phyloP scores from a whole-genome alignment of 768 basidiomycete species.

The Sporobolomyces pararoseus region DNA sequence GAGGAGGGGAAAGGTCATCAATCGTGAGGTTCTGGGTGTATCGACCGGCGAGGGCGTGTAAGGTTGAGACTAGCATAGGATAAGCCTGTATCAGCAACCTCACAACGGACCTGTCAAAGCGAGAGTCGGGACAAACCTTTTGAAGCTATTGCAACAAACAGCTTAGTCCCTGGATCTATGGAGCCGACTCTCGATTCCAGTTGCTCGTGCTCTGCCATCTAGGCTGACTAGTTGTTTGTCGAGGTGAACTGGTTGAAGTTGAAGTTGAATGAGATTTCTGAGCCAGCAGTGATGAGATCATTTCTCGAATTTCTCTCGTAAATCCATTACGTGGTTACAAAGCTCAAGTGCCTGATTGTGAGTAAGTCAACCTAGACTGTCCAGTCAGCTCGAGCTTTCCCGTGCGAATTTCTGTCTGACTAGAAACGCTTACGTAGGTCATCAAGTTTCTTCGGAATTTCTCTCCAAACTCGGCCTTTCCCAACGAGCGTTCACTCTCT shows the following conservation, averaged over 20 bases:
- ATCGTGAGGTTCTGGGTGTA: conserved; percentile 28
- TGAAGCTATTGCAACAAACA: conserved; percentile 21
- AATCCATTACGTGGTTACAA: too few species aligned
- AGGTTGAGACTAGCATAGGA: conserved; percentile 13
- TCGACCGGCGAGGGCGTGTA: conserved; percentile 22
- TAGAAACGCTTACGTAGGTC: too few species aligned
- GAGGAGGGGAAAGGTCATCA: conserved; percentile 13
- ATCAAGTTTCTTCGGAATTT: too few species aligned
- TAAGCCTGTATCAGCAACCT: background rate
- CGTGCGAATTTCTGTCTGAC: too few species aligned
- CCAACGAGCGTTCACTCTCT: too few species aligned
- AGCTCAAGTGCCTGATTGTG: too few species aligned
- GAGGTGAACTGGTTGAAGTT: background rate
- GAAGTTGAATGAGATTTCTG: background rate
- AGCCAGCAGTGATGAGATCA: too few species aligned
- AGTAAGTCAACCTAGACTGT: too few species aligned
- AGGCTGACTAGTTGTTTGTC: background rate
- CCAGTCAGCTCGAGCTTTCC: too few species aligned
- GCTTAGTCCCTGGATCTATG: conserved; percentile 15
- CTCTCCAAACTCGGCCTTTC: too few species aligned
- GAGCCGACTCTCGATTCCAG: conserved; percentile 16
- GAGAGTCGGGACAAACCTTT: background rate
- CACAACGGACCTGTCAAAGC: background rate
- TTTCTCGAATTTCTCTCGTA: too few species aligned
- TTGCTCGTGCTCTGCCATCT: background rate